Evolutionary conservation across 140 eudicot species (phyloP).

Genomic region (Stevia rebaudiana): DNA sequence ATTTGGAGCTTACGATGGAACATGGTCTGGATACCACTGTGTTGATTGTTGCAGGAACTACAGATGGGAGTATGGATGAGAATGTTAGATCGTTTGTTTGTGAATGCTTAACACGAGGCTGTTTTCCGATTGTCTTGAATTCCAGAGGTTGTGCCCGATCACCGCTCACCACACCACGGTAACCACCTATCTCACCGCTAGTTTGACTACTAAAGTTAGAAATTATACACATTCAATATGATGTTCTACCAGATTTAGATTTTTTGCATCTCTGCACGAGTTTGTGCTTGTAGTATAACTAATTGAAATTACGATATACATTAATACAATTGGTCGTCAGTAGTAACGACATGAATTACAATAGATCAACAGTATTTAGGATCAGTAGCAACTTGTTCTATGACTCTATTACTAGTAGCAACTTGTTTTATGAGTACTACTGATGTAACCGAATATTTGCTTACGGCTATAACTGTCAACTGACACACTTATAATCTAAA

Average conservation of each 20-base stretch:
- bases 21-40: constrained; percentile 64
- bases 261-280: neutral
- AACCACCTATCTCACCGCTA: neutral
- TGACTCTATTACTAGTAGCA: too few species aligned
- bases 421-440: too few species aligned
- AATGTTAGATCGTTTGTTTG: constrained; percentile 42
- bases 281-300: too few species aligned
- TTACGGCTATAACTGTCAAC: too few species aligned
- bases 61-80: constrained; percentile 66
- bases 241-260: too few species aligned
- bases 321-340: too few species aligned
- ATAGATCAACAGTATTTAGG: too few species aligned
- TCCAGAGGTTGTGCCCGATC: constrained; percentile 88
- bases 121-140: constrained; percentile 84
- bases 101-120: constrained; percentile 62
- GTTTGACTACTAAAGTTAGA: too few species aligned
- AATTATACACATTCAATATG: neutral
- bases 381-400: neutral
- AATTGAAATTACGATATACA: too few species aligned
- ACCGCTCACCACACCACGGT: constrained; percentile 59
- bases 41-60: constrained; percentile 60
- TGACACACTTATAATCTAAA: too few species aligned
- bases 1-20: constrained; percentile 58
- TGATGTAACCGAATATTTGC: too few species aligned
- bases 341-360: too few species aligned